Evolutionary conservation across 2,329 filamentous ascomycete genomes (phyloP).

Genomic region (Lachnellula arida): DNA sequence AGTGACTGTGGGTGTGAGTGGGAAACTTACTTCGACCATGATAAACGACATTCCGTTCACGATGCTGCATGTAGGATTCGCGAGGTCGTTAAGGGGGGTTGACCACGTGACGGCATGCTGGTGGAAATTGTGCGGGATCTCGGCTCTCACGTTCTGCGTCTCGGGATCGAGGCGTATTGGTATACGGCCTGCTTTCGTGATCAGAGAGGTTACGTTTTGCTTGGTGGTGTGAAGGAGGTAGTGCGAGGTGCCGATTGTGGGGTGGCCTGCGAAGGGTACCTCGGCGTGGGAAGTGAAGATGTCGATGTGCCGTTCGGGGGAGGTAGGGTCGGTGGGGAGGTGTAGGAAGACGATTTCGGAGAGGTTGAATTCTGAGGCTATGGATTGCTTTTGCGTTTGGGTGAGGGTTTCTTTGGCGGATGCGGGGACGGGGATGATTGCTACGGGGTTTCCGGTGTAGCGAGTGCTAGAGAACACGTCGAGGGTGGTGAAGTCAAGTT

Average conservation of each 20-base stretch:
- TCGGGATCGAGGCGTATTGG: conserved; percentile 34
- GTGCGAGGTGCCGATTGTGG: conserved; percentile 52
- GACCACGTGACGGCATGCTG: conserved; percentile 41
- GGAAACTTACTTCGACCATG: conserved; percentile 39
- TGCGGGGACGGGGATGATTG: conserved; percentile 50
- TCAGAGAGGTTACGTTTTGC: conserved; percentile 32
- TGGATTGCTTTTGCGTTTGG: conserved; percentile 50
- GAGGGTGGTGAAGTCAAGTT: conserved; percentile 44
- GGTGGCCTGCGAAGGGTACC: conserved; percentile 59
- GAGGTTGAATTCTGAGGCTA: conserved; percentile 60
- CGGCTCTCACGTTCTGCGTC: conserved; percentile 51
- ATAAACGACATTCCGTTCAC: conserved; percentile 72
- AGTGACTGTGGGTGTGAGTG: no score
- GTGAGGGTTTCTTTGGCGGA: conserved; percentile 37
- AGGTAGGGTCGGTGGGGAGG: conserved; percentile 29
- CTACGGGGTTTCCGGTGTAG: conserved; percentile 56
- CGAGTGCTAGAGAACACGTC: conserved; percentile 52
- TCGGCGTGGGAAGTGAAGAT: conserved; percentile 54
- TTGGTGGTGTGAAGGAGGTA: conserved; percentile 35
- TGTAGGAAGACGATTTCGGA: conserved; percentile 62
- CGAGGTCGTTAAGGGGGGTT: conserved; percentile 36
- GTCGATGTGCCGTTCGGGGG: conserved; percentile 44
- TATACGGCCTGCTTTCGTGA: conserved; percentile 55
- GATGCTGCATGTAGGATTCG: conserved; percentile 51
- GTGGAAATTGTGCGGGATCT: conserved; percentile 64